These are phyloP conservation scores for Acer campestre DNA, from an alignment of 345 rosid genomes.

Conservation along the genomic window DNA sequence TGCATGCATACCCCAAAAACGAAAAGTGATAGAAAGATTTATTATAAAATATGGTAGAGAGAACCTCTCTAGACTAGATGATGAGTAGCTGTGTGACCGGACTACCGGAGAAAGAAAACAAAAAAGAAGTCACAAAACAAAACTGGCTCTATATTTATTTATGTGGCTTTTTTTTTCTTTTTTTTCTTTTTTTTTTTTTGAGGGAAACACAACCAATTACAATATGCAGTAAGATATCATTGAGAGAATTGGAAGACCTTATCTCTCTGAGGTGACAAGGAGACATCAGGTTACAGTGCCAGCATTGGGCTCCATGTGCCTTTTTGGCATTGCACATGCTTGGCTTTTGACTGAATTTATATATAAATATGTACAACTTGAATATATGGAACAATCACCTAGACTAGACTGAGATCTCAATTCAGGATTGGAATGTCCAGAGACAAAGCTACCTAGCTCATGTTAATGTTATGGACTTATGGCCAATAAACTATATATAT, in stretches of 20 bases:
- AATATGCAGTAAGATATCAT: neutral
- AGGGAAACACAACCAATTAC: too few species aligned
- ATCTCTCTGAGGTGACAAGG: constrained; percentile 34
- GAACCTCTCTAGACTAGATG: neutral
- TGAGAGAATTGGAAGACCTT: constrained; percentile 30
- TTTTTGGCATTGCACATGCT: constrained; percentile 55
- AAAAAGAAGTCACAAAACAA: constrained; percentile 29
- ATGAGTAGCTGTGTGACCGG: neutral
- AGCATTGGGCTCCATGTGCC: constrained; percentile 71
- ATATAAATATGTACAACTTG: neutral
- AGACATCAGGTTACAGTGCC: constrained; percentile 31
- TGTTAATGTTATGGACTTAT: too few species aligned
- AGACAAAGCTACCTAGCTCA: neutral
- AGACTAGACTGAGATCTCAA: constrained; percentile 19
- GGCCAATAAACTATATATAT: too few species aligned
- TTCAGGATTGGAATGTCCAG: constrained; percentile 3
- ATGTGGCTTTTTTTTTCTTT: too few species aligned
- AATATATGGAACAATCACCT: constrained; percentile 6
- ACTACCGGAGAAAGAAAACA: constrained; percentile 8
- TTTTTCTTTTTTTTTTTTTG: too few species aligned
- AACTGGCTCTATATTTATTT: too few species aligned
- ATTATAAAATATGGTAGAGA: neutral
- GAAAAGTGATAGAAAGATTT: neutral
- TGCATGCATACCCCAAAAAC: neutral
- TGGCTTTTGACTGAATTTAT: constrained; percentile 53